Conservation (phyloP, 257 asterid genomes). For the Thymus quinquecostatus region DNA sequence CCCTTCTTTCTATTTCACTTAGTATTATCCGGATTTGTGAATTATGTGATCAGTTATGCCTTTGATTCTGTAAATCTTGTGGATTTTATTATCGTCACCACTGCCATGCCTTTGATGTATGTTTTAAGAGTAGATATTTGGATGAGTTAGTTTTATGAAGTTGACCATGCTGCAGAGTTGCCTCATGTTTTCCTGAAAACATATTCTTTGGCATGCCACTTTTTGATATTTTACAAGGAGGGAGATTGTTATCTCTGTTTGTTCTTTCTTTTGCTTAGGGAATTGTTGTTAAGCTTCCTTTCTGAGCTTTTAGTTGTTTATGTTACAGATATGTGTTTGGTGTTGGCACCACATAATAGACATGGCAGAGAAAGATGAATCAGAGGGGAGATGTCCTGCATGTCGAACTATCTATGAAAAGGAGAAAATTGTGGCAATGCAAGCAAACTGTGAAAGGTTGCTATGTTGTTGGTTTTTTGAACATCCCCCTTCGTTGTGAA, state of each 20-base stretch:
- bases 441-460: constrained; percentile 80
- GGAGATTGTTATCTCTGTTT: constrained; percentile 12
- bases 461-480: constrained; percentile 18
- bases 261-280: background rate
- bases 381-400: constrained; percentile 96
- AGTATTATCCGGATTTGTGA: constrained; percentile 19
- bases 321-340: constrained; percentile 84
- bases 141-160: constrained; percentile 1
- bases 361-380: constrained; percentile 88
- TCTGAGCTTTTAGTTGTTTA: constrained; percentile 27
- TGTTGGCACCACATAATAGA: constrained; percentile 98
- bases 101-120: background rate
- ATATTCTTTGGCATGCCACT: background rate
- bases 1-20: background rate
- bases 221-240: constrained; percentile 16
- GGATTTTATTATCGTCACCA: background rate
- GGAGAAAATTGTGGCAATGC: constrained; percentile 83
- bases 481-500: constrained; percentile 6
- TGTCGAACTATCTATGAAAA: constrained; percentile 82
- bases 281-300: constrained; percentile 13
- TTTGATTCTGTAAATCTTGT: background rate
- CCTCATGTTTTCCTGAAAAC: background rate
- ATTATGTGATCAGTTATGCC: constrained; percentile 4
- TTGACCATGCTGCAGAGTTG: constrained; percentile 6
- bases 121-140: background rate